Conservation (phyloP, 1,139 yeast species). For the Pichia sp. region DNA sequence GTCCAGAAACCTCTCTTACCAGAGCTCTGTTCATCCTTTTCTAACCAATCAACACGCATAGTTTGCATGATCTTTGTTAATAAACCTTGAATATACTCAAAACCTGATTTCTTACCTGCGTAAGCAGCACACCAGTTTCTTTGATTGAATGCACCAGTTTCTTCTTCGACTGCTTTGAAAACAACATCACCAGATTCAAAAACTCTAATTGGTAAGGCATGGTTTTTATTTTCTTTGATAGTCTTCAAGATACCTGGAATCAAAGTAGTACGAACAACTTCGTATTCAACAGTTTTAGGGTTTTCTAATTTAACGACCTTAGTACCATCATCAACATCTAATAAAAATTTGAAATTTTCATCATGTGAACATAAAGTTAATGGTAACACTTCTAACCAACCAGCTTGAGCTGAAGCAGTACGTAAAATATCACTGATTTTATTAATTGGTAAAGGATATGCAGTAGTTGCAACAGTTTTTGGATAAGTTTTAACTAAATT, state of each 20-base stretch:
- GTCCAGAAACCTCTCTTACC: constrained; percentile 78
- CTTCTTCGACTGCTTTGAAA: constrained; percentile 64
- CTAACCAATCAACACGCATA: constrained; percentile 81
- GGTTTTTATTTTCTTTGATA: constrained; percentile 92
- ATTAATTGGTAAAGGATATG: constrained; percentile 85
- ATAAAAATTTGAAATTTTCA: constrained; percentile 86
- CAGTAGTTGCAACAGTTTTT: constrained; percentile 70
- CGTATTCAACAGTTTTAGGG: constrained; percentile 95
- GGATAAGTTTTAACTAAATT: constrained; percentile 80
- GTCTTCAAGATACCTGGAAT: constrained; percentile 95
- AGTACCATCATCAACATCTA: constrained; percentile 70
- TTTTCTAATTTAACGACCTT: constrained; percentile 86
- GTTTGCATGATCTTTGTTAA: constrained; percentile 95
- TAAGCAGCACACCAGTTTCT: constrained; percentile 92
- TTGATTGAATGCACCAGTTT: constrained; percentile 87
- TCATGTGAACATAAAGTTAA: constrained; percentile 93
- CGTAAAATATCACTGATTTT: constrained; percentile 88
- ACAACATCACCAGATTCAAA: constrained; percentile 96
- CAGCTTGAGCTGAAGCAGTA: constrained; percentile 86
- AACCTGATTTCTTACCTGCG: constrained; percentile 93
- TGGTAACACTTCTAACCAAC: constrained; percentile 95
- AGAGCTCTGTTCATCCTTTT: constrained; percentile 48
- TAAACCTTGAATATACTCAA: constrained; percentile 90
- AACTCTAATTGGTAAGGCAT: constrained; percentile 87
- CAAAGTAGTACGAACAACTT: constrained; percentile 92